Conservation (phyloP, 1,284 basidiomycete genomes). For the Microbotryum saponariae region DNA sequence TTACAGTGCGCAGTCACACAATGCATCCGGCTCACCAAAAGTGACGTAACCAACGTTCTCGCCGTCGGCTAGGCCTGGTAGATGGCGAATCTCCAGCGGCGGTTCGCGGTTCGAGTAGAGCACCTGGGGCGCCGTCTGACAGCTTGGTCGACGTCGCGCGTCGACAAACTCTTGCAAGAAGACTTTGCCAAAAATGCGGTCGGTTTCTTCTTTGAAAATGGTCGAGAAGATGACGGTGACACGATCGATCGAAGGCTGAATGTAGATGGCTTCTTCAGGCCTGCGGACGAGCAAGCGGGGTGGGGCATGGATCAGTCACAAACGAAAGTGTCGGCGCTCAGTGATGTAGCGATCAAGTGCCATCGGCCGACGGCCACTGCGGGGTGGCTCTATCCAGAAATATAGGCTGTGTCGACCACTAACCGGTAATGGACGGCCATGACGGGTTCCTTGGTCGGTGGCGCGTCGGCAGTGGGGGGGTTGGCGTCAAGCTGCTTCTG, state of each 20-base stretch:
- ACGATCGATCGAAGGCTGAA: conserved; percentile 85
- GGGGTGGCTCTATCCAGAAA: no score
- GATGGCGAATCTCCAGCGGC: conserved; percentile 85
- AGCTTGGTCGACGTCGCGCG: conserved; percentile 80
- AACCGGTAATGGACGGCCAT: conserved; percentile 85
- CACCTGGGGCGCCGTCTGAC: conserved; percentile 96
- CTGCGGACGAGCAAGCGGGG: conserved; percentile 38
- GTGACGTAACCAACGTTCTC: conserved; percentile 98
- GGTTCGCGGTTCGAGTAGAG: conserved; percentile 94
- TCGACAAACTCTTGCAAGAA: conserved; percentile 99
- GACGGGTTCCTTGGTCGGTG: conserved; percentile 59
- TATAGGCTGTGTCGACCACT: neutral
- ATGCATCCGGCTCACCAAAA: conserved; percentile 52
- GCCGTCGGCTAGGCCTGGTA: conserved; percentile 66
- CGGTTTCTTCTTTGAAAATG: conserved; percentile 93
- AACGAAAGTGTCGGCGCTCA: neutral
- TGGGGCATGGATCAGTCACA: neutral
- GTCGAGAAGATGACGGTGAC: conserved; percentile 98
- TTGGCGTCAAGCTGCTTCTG: conserved; percentile 73
- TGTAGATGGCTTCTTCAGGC: conserved; percentile 89
- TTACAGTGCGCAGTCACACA: neutral
- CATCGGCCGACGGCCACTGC: no score
- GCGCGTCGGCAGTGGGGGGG: conserved; percentile 47
- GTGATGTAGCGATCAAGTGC: neutral
- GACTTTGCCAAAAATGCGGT: conserved; percentile 91